Percentiles rank a stretch among this genome's conserved stretches.
Conservation (phyloP, 495 filamentous ascomycete species). For the Penicillium fimorum region DNA sequence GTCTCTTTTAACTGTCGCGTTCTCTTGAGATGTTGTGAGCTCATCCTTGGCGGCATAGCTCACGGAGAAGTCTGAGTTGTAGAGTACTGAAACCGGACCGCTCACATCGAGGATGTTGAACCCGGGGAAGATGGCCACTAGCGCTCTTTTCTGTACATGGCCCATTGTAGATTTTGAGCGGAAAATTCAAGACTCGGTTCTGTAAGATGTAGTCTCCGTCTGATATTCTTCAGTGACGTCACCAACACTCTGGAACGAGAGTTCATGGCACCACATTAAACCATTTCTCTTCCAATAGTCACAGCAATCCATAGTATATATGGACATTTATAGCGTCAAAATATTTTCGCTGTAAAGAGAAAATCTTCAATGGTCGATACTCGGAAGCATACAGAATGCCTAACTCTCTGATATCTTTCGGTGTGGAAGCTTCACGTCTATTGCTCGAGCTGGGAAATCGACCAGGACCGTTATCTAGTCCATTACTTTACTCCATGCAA, state of each 20-base stretch:
- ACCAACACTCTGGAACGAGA: background rate
- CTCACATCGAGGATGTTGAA: constrained; percentile 2
- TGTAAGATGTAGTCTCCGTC: background rate
- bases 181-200: background rate
- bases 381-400: no score
- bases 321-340: no score
- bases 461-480: background rate
- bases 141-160: background rate
- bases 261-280: no score
- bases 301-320: no score
- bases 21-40: constrained; percentile 2
- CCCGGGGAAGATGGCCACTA: background rate
- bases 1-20: background rate
- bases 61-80: background rate
- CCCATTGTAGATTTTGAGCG: background rate
- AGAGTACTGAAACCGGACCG: background rate
- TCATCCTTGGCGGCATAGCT: background rate
- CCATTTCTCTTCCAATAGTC: no score
- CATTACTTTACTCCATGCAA: background rate
- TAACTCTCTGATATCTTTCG: no score
- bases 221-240: background rate
- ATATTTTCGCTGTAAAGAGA: no score
- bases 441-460: background rate
- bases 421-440: background rate
- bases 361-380: no score